A percentile compares a stretch with the other conserved stretches of the same genome.
Evolutionary conservation across 257 asterid species (phyloP).

Genomic region (Nicotiana attenuata): DNA sequence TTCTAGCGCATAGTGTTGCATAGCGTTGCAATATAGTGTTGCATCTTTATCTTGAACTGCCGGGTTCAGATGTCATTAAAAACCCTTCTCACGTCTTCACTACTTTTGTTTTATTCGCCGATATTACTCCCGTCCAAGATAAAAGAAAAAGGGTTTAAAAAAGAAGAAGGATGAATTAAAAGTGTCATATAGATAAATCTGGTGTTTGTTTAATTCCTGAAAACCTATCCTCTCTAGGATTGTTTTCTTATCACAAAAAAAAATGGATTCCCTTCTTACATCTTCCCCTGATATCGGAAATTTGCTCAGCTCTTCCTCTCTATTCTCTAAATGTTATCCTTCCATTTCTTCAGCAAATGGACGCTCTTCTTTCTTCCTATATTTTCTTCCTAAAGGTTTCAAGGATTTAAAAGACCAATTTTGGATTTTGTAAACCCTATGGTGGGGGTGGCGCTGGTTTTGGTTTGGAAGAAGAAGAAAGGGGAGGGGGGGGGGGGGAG

Average conservation of each 20-base stretch:
- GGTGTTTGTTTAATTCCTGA: neutral
- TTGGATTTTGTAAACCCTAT: too few species aligned
- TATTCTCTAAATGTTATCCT: neutral
- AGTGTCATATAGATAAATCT: neutral
- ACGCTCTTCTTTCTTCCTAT: conserved; percentile 12
- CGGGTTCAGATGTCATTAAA: too few species aligned
- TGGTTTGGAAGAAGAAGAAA: too few species aligned
- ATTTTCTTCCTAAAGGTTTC: too few species aligned
- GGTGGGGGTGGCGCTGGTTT: too few species aligned
- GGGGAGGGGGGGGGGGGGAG: too few species aligned
- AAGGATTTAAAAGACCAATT: too few species aligned
- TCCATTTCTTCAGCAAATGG: conserved; percentile 25
- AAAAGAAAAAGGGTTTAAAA: neutral
- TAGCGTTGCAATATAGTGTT: too few species aligned
- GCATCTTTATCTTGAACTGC: too few species aligned
- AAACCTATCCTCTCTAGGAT: neutral
- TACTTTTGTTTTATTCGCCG: too few species aligned
- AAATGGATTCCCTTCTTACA: conserved; percentile 25
- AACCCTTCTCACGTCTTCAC: too few species aligned
- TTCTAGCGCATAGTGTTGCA: too few species aligned
- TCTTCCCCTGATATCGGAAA: conserved; percentile 9
- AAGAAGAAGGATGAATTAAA: neutral
- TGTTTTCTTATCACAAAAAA: neutral
- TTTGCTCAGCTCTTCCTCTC: neutral
- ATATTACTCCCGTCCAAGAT: neutral